phyloP scores from a whole-genome alignment of 176 grass and related monocot species.

The Raddia distichophylla region DNA sequence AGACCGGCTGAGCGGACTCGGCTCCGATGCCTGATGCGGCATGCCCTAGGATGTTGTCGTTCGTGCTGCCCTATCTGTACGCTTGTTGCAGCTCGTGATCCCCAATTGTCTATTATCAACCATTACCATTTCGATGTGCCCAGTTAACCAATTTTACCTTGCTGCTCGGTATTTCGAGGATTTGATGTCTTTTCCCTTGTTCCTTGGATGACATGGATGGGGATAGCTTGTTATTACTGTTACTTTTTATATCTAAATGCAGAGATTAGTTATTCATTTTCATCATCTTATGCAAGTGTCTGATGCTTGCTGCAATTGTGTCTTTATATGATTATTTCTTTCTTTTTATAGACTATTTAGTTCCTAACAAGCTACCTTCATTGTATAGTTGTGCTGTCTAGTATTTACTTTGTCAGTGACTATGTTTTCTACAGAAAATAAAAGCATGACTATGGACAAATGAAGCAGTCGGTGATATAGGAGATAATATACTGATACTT shows the following conservation, averaged over 20 bases:
- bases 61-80: conserved; percentile 29
- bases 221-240: neutral
- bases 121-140: conserved; percentile 14
- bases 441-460: neutral
- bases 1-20: conserved; percentile 61
- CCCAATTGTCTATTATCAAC: neutral
- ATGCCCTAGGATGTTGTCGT: neutral
- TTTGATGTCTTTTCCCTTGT: neutral
- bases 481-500: neutral
- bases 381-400: neutral
- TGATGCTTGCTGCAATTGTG: conserved; percentile 12
- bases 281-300: neutral
- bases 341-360: neutral
- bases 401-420: neutral
- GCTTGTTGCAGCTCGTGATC: conserved; percentile 23
- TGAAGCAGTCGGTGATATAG: neutral
- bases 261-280: neutral
- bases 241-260: conserved; percentile 21
- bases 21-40: neutral
- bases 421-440: neutral
- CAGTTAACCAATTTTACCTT: conserved; percentile 13
- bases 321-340: neutral
- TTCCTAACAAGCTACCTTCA: neutral
- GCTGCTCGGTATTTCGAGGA: neutral
- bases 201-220: conserved; percentile 8